phyloP scores from a whole-genome alignment of 2,329 filamentous ascomycete species.

The Arthrobotrys musiformis region DNA sequence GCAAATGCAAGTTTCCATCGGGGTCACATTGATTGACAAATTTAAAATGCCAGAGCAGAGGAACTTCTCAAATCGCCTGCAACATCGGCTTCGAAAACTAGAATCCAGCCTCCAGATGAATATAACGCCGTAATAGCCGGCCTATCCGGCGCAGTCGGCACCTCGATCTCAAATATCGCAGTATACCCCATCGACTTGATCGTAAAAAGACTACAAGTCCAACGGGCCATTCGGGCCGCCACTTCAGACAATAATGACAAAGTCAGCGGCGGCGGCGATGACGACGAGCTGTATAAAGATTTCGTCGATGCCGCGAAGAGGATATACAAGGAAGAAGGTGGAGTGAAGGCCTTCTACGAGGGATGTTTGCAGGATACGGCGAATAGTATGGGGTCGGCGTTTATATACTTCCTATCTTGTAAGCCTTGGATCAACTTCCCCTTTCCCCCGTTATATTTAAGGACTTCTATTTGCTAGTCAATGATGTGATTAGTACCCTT shows the following conservation, averaged over 20 bases:
- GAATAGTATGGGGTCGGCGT: slow-evolving; percentile 69
- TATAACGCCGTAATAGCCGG: slow-evolving; percentile 64
- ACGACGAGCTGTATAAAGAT: slow-evolving; percentile 69
- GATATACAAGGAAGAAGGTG: slow-evolving; percentile 76
- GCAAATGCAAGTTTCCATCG: not conserved
- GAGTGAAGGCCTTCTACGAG: slow-evolving; percentile 74
- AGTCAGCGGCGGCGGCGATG: slow-evolving; percentile 59
- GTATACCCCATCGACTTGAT: slow-evolving; percentile 86
- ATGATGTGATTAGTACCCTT: not conserved
- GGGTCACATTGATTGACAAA: not conserved
- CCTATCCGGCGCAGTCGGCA: slow-evolving; percentile 79
- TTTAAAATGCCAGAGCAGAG: slow-evolving; percentile 21
- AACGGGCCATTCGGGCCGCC: slow-evolving; percentile 66
- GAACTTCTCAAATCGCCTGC: slow-evolving; percentile 15
- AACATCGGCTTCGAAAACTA: not conserved
- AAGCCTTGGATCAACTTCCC: not conserved
- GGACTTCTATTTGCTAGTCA: not conserved
- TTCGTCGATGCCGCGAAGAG: slow-evolving; percentile 76
- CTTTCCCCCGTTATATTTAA: not conserved
- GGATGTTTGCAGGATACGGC: slow-evolving; percentile 73
- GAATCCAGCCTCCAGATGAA: slow-evolving; percentile 29
- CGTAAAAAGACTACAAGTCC: slow-evolving; percentile 83
- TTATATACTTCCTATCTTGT: slow-evolving; percentile 59
- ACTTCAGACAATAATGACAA: not conserved
- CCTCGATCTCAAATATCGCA: slow-evolving; percentile 79